These are phyloP conservation scores for Crithidia bombi DNA, from an alignment of 208 protist species.

Conservation along the genomic window DNA sequence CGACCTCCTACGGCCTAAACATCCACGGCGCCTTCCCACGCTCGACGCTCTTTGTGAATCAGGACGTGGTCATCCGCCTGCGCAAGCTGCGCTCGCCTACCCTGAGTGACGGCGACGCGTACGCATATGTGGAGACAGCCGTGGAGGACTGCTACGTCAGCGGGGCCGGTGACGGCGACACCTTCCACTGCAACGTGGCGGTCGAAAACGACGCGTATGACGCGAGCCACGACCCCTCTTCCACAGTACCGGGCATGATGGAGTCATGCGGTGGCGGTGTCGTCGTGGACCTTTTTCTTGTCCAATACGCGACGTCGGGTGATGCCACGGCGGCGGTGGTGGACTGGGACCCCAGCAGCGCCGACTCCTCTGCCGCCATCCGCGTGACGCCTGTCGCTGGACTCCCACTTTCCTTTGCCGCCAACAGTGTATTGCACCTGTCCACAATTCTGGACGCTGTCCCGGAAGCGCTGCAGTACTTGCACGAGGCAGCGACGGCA, in stretches of 20 bases:
- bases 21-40: constrained; percentile 40
- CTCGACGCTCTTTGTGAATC: constrained; percentile 14
- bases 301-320: background rate
- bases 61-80: background rate
- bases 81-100: constrained; percentile 22
- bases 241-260: constrained; percentile 6
- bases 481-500: constrained; percentile 1
- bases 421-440: constrained; percentile 16
- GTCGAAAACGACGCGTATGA: constrained; percentile 15
- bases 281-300: constrained; percentile 30
- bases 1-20: constrained; percentile 26
- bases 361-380: background rate
- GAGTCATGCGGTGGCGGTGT: constrained; percentile 44
- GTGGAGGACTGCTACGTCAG: constrained; percentile 18
- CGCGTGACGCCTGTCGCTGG: constrained; percentile 2
- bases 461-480: background rate
- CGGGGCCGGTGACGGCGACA: constrained; percentile 3
- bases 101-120: constrained; percentile 12
- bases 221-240: background rate
- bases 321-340: constrained; percentile 3
- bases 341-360: background rate
- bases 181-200: constrained; percentile 22
- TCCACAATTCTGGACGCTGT: background rate
- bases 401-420: constrained; percentile 16
- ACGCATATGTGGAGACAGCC: background rate